Evolutionary conservation across 306 rosid species (phyloP), one percentile per base, ranked within the genome.

Genomic region (Crataegus laevigata): DNA sequence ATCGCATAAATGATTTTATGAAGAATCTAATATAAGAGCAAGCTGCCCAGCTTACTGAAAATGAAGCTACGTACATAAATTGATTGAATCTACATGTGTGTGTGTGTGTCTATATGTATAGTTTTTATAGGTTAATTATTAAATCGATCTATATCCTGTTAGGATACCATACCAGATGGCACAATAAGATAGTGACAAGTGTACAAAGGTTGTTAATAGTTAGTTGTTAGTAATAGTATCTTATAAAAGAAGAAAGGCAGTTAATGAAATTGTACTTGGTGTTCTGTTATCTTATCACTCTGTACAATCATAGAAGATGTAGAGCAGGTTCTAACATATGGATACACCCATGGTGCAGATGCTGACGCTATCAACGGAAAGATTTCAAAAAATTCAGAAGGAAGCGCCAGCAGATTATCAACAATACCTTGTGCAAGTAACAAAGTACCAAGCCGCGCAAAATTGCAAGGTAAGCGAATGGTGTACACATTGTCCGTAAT

Each of bases 401-500:
- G 99, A 96, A 84, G 98, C 98, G 0, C 96, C 99, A 3, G 78
- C 77, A 42, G 98, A 92, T 65, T 92, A 80, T 55, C 99, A 96
- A 65, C 81, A 73, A 76, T 90, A 90, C 84, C 88, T 96, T 65
- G 97, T 96, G 22, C 99, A 92, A 77, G 93, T 96, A 7, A 90
- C 99, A 29, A 96, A 96, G 75, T 90, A 96, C 78, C 96, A 96
- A 77, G 99, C 96, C 19, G 99, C 98, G 21, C 90, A 73, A 63
- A 83, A 84, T 57, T 96, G 98, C 85, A 92, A 90, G 96, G 99
- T 94, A 74, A 24, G 28, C n/a, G 25, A 55, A 21, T 54, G 8
- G 11, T n/a, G 10, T 54, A 21, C 52, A 45, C 5, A 13, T 4
- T 45, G 4, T 45, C 52, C 18, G 2, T 45, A 45, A 45, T 45